Evolutionary conservation across 306 rosid species (phyloP).

Genomic region (Crotalaria pallida): DNA sequence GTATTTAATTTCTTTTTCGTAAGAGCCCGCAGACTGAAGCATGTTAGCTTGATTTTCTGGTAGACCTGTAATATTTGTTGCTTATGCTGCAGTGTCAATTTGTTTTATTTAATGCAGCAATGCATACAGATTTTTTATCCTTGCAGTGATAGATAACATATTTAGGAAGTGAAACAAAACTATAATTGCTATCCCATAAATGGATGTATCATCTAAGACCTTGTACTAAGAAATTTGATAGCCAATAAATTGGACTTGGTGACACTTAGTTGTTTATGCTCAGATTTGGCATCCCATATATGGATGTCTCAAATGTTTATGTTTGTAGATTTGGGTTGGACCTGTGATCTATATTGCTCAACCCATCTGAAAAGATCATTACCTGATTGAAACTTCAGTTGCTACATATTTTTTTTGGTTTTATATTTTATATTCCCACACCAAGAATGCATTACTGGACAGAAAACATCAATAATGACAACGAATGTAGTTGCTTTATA

Average conservation of each 20-base stretch:
- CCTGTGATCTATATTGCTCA: background rate
- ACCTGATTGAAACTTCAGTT: background rate
- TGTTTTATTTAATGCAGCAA: slow-evolving; percentile 1
- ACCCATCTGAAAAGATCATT: background rate
- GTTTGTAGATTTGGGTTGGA: background rate
- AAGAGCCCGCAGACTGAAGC: background rate
- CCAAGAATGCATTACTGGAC: slow-evolving; percentile 9
- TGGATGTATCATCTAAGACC: slow-evolving; percentile 3
- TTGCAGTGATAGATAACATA: background rate
- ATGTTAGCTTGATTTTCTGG: background rate
- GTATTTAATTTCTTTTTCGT: slow-evolving; percentile 5
- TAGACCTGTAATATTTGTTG: background rate
- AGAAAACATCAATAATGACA: background rate
- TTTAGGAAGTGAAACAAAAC: background rate
- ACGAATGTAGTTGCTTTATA: background rate
- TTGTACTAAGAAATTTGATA: background rate
- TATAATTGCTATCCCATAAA: background rate
- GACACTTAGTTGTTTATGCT: background rate
- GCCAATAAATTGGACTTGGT: background rate
- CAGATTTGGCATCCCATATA: background rate
- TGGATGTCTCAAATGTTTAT: background rate
- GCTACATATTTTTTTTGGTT: background rate
- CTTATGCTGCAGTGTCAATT: background rate
- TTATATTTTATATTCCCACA: background rate
- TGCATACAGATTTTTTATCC: background rate